Evolutionary conservation across 2,329 filamentous ascomycete genomes (phyloP).

Genomic region (Paraphaeosphaeria sporulosa): DNA sequence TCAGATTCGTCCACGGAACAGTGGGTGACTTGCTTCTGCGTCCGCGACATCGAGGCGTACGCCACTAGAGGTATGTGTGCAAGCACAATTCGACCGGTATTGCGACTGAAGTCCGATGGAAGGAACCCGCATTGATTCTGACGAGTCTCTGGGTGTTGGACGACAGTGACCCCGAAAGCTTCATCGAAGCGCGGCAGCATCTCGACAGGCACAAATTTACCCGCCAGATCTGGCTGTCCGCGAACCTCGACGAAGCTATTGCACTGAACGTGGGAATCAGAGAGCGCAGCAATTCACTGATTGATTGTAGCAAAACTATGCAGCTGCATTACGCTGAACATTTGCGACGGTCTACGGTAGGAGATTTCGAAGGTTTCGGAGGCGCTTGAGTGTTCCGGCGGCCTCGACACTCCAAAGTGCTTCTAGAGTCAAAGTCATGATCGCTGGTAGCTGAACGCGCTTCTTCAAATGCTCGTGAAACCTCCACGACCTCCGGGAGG

Average conservation of each 20-base stretch:
- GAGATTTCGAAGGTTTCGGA: constrained; percentile 15
- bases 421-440: constrained; percentile 15
- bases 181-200: constrained; percentile 17
- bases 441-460: constrained; percentile 13
- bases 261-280: constrained; percentile 15
- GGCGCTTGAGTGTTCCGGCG: not conserved
- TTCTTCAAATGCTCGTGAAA: constrained; percentile 15
- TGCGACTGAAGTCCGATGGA: constrained; percentile 30
- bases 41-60: constrained; percentile 23
- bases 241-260: constrained; percentile 29
- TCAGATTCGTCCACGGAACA: constrained; percentile 5
- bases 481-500: not conserved
- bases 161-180: constrained; percentile 13
- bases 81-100: constrained; percentile 19
- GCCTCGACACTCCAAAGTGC: not conserved
- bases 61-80: constrained; percentile 22
- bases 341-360: constrained; percentile 25
- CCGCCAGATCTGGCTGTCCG: constrained; percentile 25
- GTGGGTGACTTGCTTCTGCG: constrained; percentile 20
- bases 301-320: constrained; percentile 19
- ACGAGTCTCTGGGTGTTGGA: not conserved
- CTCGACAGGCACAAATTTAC: constrained; percentile 21
- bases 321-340: constrained; percentile 30
- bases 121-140: constrained; percentile 10
- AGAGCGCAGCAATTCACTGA: constrained; percentile 9